A percentile compares a stretch with the other conserved stretches of the same genome.
Conservation (phyloP, 495 filamentous ascomycete species). For the Lepidopterella palustris region DNA sequence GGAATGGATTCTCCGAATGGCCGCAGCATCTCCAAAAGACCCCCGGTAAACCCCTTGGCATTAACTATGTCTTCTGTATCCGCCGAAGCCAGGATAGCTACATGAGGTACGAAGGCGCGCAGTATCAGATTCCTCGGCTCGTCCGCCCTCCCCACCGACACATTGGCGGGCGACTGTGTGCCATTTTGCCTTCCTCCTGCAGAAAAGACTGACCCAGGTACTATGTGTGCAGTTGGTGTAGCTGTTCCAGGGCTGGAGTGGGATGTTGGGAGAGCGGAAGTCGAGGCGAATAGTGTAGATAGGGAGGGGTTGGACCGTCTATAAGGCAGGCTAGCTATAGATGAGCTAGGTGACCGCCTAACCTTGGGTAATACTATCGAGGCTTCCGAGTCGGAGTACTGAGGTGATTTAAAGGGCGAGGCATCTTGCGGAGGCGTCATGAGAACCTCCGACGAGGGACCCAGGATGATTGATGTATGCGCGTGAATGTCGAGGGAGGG, state of each 20-base stretch:
- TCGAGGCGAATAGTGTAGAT: slow-evolving; percentile 39
- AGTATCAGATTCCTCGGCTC: slow-evolving; percentile 71
- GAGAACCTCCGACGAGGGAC: slow-evolving; percentile 32
- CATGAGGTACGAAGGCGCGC: slow-evolving; percentile 77
- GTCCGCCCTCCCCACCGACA: slow-evolving; percentile 30
- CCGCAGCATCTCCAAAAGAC: slow-evolving; percentile 75
- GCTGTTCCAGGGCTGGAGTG: slow-evolving; percentile 31
- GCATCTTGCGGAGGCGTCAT: slow-evolving; percentile 60
- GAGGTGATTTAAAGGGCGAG: slow-evolving; percentile 54
- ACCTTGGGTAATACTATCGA: slow-evolving; percentile 49
- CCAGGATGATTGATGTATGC: slow-evolving; percentile 12
- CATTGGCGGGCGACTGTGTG: slow-evolving; percentile 15
- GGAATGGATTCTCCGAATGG: slow-evolving; percentile 87
- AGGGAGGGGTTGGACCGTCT: slow-evolving; percentile 40
- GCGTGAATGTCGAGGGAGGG: slow-evolving; percentile 7
- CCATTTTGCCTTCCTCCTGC: slow-evolving; percentile 27
- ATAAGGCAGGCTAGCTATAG: slow-evolving; percentile 35
- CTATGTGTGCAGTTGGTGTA: slow-evolving; percentile 29
- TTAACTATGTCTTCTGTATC: slow-evolving; percentile 75
- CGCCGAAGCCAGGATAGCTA: slow-evolving; percentile 72
- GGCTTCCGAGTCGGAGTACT: slow-evolving; percentile 49
- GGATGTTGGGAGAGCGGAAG: slow-evolving; percentile 32
- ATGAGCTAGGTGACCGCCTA: slow-evolving; percentile 47
- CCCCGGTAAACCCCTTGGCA: slow-evolving; percentile 78
- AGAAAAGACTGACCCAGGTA: slow-evolving; percentile 36